Evolutionary conservation across 176 grass and related monocot species (phyloP), one percentile per base, ranked within the genome.

Genomic region (Puccinellia tenuiflora): DNA sequence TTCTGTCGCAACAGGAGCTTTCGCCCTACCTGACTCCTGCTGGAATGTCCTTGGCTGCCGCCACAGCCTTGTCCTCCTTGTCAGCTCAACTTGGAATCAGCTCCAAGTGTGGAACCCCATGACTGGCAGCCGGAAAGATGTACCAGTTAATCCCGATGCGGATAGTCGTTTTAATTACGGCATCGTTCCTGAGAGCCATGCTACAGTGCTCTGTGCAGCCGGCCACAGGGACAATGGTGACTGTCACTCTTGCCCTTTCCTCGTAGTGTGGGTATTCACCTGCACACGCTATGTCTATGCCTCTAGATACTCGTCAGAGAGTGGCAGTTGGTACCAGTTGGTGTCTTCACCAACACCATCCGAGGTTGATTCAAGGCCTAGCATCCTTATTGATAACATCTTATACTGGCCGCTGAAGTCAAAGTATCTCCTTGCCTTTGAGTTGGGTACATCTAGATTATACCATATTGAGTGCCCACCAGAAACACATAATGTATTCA

Each of bases 11-110:
- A 52, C 15, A 38, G 48, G n/a, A 20, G 64, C 31, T 0, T 69
- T 81, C 22, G 39, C 33, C 63, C 31, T 69, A 7, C 63, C 78
- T 16, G 59, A 66, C 28, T 45, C 60, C n/a, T 38, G 63, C 47
- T 80, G 84, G 77, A 69, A 80, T 34, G 56, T 86, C 68, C 84
- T 86, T 80, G 77, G 84, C 33, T 86, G 77, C 56, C 43, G 77
- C 56, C 55, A 52, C 18, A 30, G 68, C 68, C 55, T n/a, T 73
- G 43, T 73, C 22, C 84, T 86, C 55, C 84, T 86, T 18, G 14
- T 63, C 62, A 57, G 65, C 26, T 86, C 84, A 52, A 42, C 31
- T 18, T 80, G 77, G 84, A 52, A 15, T 21, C 31, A 64, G 17
- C 43, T 80, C 45, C 45, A 65, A 52, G 77, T 86, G 18, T 86